A percentile compares a stretch with the other conserved stretches of the same genome.
Conservation (phyloP, 2,329 filamentous ascomycete species). For the Aureobasidium musti region DNA sequence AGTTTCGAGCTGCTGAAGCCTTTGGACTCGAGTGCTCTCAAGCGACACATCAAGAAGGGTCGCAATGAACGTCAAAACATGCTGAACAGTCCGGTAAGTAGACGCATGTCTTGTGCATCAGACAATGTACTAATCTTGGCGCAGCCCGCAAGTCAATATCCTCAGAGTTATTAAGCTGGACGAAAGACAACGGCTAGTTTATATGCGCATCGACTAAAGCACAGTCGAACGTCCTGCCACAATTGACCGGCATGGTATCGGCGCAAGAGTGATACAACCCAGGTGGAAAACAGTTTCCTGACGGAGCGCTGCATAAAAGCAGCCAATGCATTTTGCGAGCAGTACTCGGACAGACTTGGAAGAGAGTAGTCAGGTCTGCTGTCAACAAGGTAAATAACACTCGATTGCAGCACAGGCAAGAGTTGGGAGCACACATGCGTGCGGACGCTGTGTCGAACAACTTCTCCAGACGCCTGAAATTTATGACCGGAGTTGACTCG, state of each 20-base stretch:
- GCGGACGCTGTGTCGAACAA: constrained; percentile 1
- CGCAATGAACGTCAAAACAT: constrained; percentile 92
- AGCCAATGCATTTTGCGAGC: neutral
- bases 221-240: neutral
- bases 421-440: neutral
- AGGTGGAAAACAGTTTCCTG: neutral
- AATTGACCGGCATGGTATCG: neutral
- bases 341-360: neutral
- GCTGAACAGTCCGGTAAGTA: constrained; percentile 90
- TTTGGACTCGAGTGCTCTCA: constrained; percentile 90
- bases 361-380: neutral
- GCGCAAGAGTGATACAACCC: neutral
- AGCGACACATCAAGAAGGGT: constrained; percentile 99
- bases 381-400: neutral
- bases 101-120: neutral
- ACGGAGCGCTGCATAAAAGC: neutral
- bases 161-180: constrained; percentile 52
- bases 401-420: neutral
- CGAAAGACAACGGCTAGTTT: neutral
- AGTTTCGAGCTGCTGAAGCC: constrained; percentile 97
- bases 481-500: neutral
- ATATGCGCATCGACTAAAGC: neutral
- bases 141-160: constrained; percentile 54
- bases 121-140: constrained; percentile 34
- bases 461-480: neutral